Conservation (phyloP, 2,329 filamentous ascomycete species). For the Neonectria hederae region DNA sequence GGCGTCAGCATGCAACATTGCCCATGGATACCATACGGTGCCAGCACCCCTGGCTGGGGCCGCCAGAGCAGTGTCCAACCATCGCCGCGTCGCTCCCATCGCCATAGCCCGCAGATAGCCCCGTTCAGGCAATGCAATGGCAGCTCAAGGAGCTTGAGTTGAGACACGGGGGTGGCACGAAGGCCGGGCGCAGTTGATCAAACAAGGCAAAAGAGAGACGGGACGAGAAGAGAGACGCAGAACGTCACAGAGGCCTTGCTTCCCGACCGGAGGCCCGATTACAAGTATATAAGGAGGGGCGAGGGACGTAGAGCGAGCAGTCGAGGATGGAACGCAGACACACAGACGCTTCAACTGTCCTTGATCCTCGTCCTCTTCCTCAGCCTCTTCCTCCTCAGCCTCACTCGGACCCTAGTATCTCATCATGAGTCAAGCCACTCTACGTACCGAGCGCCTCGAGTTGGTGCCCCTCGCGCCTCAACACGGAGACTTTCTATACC, state of each 20-base stretch:
- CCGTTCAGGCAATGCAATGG: not conserved
- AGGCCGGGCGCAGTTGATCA: not conserved
- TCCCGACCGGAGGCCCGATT: too few species aligned
- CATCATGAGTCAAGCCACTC: constrained; percentile 33
- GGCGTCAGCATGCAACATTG: not conserved
- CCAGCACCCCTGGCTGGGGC: too few species aligned
- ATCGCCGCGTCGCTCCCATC: not conserved
- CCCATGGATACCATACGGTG: not conserved
- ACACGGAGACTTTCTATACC: constrained; percentile 32
- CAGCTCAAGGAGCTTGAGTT: not conserved
- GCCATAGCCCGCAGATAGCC: not conserved
- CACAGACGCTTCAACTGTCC: not conserved
- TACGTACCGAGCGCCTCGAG: constrained; percentile 32
- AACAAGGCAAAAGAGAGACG: not conserved
- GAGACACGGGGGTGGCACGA: not conserved
- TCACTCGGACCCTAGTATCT: not conserved
- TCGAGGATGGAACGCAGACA: not conserved
- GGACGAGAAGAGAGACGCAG: not conserved
- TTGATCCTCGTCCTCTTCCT: not conserved
- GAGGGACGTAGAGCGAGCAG: not conserved
- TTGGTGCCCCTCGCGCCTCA: constrained; percentile 29
- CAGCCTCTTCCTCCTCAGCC: not conserved
- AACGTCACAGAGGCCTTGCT: not conserved
- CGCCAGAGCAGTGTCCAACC: not conserved
- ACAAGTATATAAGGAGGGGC: not conserved